These are phyloP conservation scores for Tinospora cordifolia DNA, from an alignment of 164 flowering plant species.

Conservation along the genomic window DNA sequence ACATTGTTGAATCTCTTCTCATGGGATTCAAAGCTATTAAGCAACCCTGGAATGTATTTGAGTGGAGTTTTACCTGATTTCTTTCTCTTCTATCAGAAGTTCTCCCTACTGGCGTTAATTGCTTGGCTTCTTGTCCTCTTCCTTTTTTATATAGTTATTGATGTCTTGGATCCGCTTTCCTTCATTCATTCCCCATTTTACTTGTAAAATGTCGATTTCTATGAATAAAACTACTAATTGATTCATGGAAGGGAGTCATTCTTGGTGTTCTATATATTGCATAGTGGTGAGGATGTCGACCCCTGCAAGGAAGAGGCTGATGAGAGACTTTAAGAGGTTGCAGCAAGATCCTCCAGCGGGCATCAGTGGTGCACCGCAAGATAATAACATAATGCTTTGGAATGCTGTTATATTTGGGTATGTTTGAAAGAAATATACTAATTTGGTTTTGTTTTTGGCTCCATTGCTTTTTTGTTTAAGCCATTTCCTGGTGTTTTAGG, in stretches of 20 bases:
- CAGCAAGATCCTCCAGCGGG: slow-evolving; percentile 94
- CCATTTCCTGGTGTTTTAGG: not conserved
- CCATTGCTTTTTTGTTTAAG: not conserved
- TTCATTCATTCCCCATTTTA: too few species aligned
- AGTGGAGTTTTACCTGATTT: too few species aligned
- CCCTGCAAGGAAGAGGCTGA: slow-evolving; percentile 81
- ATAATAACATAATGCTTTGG: slow-evolving; percentile 89
- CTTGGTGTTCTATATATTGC: not conserved
- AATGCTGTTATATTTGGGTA: slow-evolving; percentile 92
- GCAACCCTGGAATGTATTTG: too few species aligned
- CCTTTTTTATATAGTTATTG: too few species aligned
- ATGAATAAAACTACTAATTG: not conserved
- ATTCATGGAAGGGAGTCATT: not conserved
- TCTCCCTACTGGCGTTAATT: too few species aligned
- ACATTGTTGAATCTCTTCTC: too few species aligned
- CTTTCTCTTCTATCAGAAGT: too few species aligned
- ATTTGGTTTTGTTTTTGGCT: not conserved
- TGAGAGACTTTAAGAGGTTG: slow-evolving; percentile 93
- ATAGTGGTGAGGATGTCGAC: slow-evolving; percentile 52
- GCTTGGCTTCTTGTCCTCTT: too few species aligned
- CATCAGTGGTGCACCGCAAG: slow-evolving; percentile 90
- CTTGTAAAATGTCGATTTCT: too few species aligned
- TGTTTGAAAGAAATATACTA: slow-evolving; percentile 6
- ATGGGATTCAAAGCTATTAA: too few species aligned
- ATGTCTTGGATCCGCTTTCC: too few species aligned